Base-by-base conservation (phyloP, 202 grass and related monocot genomes). In the Setaria italica region DNA sequence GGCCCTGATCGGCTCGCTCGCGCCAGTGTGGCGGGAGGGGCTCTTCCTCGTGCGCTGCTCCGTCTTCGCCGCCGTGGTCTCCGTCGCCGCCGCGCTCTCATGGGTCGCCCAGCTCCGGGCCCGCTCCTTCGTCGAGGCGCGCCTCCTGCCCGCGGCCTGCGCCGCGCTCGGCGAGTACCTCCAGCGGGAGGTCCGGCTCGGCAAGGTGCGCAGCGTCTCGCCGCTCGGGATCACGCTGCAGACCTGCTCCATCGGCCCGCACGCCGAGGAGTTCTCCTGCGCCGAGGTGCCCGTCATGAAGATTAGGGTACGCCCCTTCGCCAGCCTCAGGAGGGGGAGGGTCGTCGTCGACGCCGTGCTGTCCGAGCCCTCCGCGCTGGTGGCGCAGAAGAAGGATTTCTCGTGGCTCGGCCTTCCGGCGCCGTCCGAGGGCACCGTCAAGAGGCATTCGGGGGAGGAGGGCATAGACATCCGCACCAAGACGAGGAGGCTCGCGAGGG, bases 231-330 rank as follows among this genome's bases (percentile, higher is more conserved):
- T 99, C 77, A 99, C 97, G 70, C 78, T 99, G 76, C 88, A 96
- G 62, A 90, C 93, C 56, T 99, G 97, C 86, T 99, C 93, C 72
- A 72, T 96, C 74, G 92, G 97, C 42, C 97, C 97, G 57, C 91
- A 94, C 86, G n/a, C n/a, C 30, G 83, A 90, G n/a, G 97, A 96
- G 56, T 99, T 99, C 82, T 99, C 97, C 77, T 99, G 93, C 70
- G 88, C 76, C 30, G 93, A 99, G 86, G 91, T 92, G 53, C 83
- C 88, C 43, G 84, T 87, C 48, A 77, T 99, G 84, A 99, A 87
- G 79, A 87, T 99, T 82, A 91, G 93, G 66, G 41, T 99, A 67
- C 86, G 92, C 68, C 97, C 93, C 62, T 92, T 99, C 80, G 84
- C 90, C 41, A 96, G 93, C 85, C 84, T 99, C 62, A 88, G 93